Base-by-base conservation (phyloP, 2,329 filamentous ascomycete genomes). In the Dothideomycetidae sp. region DNA sequence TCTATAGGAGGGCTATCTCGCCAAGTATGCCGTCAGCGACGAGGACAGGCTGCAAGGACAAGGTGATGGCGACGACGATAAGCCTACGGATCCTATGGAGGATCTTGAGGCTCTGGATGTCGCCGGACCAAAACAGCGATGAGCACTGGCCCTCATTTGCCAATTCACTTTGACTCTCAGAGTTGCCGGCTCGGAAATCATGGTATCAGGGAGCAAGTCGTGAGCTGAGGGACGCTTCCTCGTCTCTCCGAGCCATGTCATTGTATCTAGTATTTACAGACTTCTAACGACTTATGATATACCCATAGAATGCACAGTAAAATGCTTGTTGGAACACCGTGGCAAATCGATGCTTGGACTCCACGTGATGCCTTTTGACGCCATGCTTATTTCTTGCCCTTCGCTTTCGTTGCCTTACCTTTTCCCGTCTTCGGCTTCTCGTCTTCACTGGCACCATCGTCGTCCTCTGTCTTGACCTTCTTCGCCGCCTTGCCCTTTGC, bases 91-190 rank as follows among this genome's bases (percentile, higher is more conserved):
- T 61, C 84, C 88, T 3, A 98, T 98, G 90, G 84, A 94, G 61
- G 88, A 86, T 21, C 64, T 98, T 5, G 86, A 96, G 57, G 83
- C 81, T 11, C 66, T 96, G 38, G 92, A 96, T 59, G 82, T 96
- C 50, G 92, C 88, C 39, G 92, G 92, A 5, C 90, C 90, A 10
- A 86, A 82, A 58, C 78, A 72, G 38, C 76, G 73, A 52, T 90
- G 57, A 72, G 13, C 21, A 7, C 21, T 26, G 21, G n/a, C n/a
- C n/a, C n/a, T n/a, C n/a, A n/a, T n/a, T n/a, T n/a, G n/a, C n/a
- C n/a, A n/a, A n/a, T n/a, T n/a, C n/a, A n/a, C n/a, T n/a, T n/a
- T n/a, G n/a, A n/a, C n/a, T n/a, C n/a, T n/a, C n/a, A n/a, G n/a
- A n/a, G n/a, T n/a, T n/a, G n/a, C n/a, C n/a, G n/a, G n/a, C n/a